Conservation (phyloP, 1,139 yeast genomes). For the Chernovozyma aurita region DNA sequence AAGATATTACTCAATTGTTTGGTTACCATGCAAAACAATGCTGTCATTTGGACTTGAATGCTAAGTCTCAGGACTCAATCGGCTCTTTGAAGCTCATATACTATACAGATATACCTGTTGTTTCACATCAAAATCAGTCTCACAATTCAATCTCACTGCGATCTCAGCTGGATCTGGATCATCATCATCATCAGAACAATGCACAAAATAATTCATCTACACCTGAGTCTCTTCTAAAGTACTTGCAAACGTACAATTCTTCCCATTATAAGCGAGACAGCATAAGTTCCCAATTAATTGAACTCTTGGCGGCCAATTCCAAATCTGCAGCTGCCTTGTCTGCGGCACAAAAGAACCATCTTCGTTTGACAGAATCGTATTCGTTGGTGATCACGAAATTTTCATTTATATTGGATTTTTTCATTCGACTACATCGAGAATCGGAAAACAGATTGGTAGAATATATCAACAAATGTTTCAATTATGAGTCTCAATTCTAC, state of each 20-base stretch:
- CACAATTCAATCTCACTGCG: not conserved
- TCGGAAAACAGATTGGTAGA: slow-evolving; percentile 17
- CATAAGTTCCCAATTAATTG: slow-evolving; percentile 2
- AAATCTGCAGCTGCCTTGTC: not conserved
- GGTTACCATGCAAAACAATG: slow-evolving; percentile 1
- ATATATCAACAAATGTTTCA: slow-evolving; percentile 18
- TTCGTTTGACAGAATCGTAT: not conserved
- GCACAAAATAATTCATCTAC: not conserved
- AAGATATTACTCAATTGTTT: not conserved
- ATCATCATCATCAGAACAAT: too few species aligned
- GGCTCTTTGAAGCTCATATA: slow-evolving; percentile 2
- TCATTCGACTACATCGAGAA: slow-evolving; percentile 17
- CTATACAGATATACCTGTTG: slow-evolving; percentile 1
- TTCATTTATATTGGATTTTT: slow-evolving; percentile 18
- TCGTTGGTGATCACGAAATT: slow-evolving; percentile 7
- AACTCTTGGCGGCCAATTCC: slow-evolving; percentile 3
- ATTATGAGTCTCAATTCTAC: slow-evolving; percentile 18
- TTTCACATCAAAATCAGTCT: not conserved
- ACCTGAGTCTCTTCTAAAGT: not conserved
- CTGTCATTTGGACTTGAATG: not conserved
- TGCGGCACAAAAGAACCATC: not conserved
- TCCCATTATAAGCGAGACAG: not conserved
- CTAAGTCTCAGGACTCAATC: not conserved
- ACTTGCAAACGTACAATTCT: not conserved
- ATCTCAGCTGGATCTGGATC: not conserved